Conservation (phyloP, 805 yeast species). For the Priceomyces haplophilus region DNA sequence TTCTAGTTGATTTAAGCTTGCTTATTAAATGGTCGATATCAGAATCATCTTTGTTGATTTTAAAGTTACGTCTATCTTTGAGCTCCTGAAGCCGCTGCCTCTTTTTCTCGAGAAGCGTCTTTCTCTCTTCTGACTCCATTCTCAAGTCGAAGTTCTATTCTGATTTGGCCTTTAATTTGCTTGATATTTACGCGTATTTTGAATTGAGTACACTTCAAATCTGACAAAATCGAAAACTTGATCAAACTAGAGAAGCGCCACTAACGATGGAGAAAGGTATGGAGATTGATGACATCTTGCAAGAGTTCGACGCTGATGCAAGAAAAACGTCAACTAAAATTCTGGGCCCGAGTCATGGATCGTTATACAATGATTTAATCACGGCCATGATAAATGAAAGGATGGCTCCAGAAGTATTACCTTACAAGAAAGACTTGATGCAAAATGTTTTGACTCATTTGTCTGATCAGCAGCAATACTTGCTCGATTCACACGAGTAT, state of each 20-base stretch:
- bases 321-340: background rate
- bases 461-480: constrained; percentile 67
- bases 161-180: too few relatives aligned
- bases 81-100: constrained; percentile 32
- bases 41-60: constrained; percentile 29
- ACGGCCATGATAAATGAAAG: constrained; percentile 81
- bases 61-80: constrained; percentile 15
- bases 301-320: constrained; percentile 51
- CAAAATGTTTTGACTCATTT: constrained; percentile 56
- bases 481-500: constrained; percentile 73
- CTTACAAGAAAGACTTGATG: constrained; percentile 62
- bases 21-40: constrained; percentile 15
- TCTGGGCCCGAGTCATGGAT: constrained; percentile 13
- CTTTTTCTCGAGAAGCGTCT: constrained; percentile 37
- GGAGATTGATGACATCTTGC: constrained; percentile 68
- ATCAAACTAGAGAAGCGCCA: background rate
- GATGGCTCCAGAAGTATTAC: constrained; percentile 81
- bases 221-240: background rate
- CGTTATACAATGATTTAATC: constrained; percentile 46
- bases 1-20: background rate
- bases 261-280: constrained; percentile 8
- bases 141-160: too few relatives aligned
- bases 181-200: constrained; percentile 1
- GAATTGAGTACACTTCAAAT: background rate
- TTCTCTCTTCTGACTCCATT: constrained; percentile 23